A percentile compares a stretch with the other conserved stretches of the same genome.
phyloP scores from a whole-genome alignment of 345 rosid species.

The Eucalyptus regnans region DNA sequence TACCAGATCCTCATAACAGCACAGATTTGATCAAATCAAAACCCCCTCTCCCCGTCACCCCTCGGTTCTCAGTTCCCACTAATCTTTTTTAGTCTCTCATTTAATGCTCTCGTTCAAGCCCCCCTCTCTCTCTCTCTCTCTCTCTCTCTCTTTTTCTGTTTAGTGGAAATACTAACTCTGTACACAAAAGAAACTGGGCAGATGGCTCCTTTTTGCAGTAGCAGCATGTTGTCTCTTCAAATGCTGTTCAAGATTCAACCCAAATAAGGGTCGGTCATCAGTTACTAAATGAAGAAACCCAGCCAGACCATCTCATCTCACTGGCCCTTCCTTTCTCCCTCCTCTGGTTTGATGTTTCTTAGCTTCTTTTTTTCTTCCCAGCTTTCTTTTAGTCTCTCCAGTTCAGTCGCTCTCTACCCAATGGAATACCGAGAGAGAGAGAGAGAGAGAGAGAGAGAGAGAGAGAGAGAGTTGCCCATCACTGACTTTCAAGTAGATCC shows the following conservation, averaged over 20 bases:
- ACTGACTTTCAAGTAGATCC: neutral
- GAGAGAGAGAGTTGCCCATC: neutral
- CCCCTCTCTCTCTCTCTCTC: neutral
- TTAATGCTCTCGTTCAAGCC: neutral
- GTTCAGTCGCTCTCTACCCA: neutral
- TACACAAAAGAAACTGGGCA: neutral
- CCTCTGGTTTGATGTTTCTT: neutral
- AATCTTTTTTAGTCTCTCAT: neutral
- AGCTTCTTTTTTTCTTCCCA: neutral
- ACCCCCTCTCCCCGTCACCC: neutral
- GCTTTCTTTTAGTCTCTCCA: neutral
- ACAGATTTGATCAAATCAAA: neutral
- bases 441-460: neutral
- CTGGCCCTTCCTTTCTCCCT: neutral
- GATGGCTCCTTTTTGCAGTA: neutral
- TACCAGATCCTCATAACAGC: neutral
- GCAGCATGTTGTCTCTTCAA: neutral
- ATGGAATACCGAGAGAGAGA: neutral
- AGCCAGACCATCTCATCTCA: neutral
- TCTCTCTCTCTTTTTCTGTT: neutral
- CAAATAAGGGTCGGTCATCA: neutral
- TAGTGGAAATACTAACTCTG: neutral
- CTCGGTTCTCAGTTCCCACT: neutral
- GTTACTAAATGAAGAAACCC: neutral
- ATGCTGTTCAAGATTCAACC: neutral